Conservation (phyloP, 2,329 filamentous ascomycete species). For the Botrytis tulipae region DNA sequence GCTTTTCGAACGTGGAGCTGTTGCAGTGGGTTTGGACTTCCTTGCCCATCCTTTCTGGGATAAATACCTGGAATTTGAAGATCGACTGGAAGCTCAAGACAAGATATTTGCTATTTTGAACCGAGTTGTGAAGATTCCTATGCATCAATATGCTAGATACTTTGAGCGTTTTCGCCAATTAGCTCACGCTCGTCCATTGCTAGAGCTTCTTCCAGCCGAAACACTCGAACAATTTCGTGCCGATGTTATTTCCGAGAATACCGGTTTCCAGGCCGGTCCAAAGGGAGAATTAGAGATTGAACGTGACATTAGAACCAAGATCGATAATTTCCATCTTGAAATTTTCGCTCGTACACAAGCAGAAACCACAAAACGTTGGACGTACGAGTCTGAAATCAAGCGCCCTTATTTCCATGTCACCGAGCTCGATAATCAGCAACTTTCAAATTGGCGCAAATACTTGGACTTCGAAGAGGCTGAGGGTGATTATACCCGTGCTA, state of each 20-base stretch:
- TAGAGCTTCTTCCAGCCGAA: constrained; percentile 69
- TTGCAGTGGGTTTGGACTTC: constrained; percentile 86
- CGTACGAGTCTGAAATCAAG: constrained; percentile 91
- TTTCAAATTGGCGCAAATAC: constrained; percentile 93
- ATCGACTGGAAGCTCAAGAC: constrained; percentile 79
- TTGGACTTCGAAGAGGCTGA: constrained; percentile 92
- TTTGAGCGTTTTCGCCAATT: constrained; percentile 85
- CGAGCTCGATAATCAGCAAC: constrained; percentile 79
- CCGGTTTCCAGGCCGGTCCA: constrained; percentile 49
- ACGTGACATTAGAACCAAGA: constrained; percentile 73
- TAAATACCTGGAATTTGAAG: constrained; percentile 96
- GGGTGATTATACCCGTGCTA: constrained; percentile 69
- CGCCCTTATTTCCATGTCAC: constrained; percentile 96
- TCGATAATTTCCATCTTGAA: constrained; percentile 79
- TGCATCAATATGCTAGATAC: constrained; percentile 94
- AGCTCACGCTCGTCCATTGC: constrained; percentile 68
- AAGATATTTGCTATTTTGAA: constrained; percentile 81
- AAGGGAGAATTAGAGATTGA: constrained; percentile 78
- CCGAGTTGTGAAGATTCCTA: constrained; percentile 83
- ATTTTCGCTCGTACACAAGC: constrained; percentile 77
- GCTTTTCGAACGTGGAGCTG: constrained; percentile 86
- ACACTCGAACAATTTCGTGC: constrained; percentile 65
- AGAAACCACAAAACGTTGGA: constrained; percentile 91
- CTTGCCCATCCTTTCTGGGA: constrained; percentile 97
- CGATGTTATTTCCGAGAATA: constrained; percentile 67